phyloP scores from a whole-genome alignment of 176 grass and related monocot species.

The Lolium multiflorum region DNA sequence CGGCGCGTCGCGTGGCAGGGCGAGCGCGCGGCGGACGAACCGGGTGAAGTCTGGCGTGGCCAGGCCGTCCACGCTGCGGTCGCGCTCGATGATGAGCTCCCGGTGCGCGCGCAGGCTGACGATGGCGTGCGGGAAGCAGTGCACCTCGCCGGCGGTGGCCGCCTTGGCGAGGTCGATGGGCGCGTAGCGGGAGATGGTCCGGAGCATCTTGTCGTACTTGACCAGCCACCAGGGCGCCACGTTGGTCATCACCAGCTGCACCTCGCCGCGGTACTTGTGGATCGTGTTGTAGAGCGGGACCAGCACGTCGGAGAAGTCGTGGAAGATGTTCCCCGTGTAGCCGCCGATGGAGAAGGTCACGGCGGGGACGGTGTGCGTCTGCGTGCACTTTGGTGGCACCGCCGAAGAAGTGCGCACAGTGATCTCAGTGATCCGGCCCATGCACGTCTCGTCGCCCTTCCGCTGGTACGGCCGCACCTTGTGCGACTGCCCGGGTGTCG shows the following conservation, averaged over 20 bases:
- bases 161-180: slow-evolving; percentile 54
- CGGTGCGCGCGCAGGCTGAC: slow-evolving; percentile 78
- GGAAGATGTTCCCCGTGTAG: slow-evolving; percentile 97
- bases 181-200: slow-evolving; percentile 54
- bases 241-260: slow-evolving; percentile 72
- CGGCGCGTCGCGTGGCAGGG: slow-evolving; percentile 61
- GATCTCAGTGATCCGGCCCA: slow-evolving; percentile 50
- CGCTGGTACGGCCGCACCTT: slow-evolving; percentile 76
- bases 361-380: slow-evolving; percentile 45
- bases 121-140: slow-evolving; percentile 64
- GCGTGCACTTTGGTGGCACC: slow-evolving; percentile 48
- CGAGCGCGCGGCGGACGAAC: slow-evolving; percentile 69
- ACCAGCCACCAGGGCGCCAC: slow-evolving; percentile 75
- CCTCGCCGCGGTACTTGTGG: slow-evolving; percentile 53
- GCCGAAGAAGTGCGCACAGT: slow-evolving; percentile 49
- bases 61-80: slow-evolving; percentile 48
- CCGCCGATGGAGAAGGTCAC: slow-evolving; percentile 81
- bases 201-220: slow-evolving; percentile 76
- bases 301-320: slow-evolving; percentile 96
- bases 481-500: slow-evolving; percentile 13
- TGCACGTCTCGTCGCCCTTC: slow-evolving; percentile 73
- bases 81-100: slow-evolving; percentile 76
- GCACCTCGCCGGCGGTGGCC: slow-evolving; percentile 47
- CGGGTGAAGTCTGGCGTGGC: slow-evolving; percentile 75
- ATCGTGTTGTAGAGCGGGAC: slow-evolving; percentile 78